phyloP scores from a whole-genome alignment of 169 alveolate species.

The Besnoitia besnoiti region DNA sequence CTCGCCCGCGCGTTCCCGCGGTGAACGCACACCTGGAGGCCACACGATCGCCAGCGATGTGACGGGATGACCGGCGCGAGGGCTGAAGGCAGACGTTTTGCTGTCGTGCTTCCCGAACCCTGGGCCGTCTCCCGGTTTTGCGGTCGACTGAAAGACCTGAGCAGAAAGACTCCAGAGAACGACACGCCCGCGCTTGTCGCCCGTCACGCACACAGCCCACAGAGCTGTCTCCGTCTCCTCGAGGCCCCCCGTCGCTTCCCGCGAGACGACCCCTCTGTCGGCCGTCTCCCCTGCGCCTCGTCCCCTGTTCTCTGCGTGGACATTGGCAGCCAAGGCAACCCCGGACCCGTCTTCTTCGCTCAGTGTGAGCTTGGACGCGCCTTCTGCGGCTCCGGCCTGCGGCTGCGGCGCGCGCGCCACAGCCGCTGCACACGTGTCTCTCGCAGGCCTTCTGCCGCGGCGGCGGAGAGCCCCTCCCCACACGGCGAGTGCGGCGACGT shows the following conservation, averaged over 20 bases:
- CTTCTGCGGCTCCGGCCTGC: too few relatives aligned
- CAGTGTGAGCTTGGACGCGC: too few relatives aligned
- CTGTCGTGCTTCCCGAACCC: not conserved
- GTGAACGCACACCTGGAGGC: not conserved
- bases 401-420: too few relatives aligned
- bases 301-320: not conserved
- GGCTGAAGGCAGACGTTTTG: not conserved
- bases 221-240: not conserved
- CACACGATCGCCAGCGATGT: not conserved
- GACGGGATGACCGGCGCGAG: not conserved
- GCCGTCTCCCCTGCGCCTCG: not conserved
- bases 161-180: not conserved
- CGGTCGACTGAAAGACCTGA: not conserved
- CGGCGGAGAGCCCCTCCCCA: not conserved
- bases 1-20: not conserved
- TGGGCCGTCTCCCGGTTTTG: not conserved
- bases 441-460: not conserved
- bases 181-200: conserved; percentile 27
- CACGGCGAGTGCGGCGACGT: not conserved
- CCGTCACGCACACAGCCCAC: conserved; percentile 24
- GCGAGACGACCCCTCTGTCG: not conserved
- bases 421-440: too few relatives aligned
- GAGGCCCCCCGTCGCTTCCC: not conserved
- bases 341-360: too few relatives aligned
- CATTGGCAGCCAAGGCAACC: too few relatives aligned